Evolutionary conservation across 352 stramenopile genomes (phyloP).

Genomic region (Pythium brachiatum): DNA sequence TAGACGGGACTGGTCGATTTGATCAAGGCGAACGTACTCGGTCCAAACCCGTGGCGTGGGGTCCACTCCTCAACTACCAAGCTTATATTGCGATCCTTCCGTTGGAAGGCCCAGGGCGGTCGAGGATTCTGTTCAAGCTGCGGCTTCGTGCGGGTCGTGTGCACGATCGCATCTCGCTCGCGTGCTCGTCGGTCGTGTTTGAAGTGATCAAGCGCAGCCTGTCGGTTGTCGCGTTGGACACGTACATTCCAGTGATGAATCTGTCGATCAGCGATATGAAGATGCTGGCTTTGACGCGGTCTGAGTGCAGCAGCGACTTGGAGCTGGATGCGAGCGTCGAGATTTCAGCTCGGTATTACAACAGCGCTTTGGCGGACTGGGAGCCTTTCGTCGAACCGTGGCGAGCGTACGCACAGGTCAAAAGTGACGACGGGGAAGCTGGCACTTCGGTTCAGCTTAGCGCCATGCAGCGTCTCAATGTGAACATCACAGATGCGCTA

Average conservation of each 20-base stretch:
- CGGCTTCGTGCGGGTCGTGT: slow-evolving; percentile 69
- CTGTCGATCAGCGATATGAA: slow-evolving; percentile 85
- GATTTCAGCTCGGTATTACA: slow-evolving; percentile 86
- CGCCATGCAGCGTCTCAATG: slow-evolving; percentile 80
- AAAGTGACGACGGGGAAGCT: slow-evolving; percentile 46
- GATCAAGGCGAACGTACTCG: slow-evolving; percentile 32
- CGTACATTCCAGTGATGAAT: slow-evolving; percentile 90
- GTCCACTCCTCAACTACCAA: slow-evolving; percentile 75
- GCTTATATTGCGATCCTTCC: slow-evolving; percentile 54
- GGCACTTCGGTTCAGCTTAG: slow-evolving; percentile 76
- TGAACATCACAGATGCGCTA: slow-evolving; percentile 85
- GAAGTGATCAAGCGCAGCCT: slow-evolving; percentile 89
- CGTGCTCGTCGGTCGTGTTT: slow-evolving; percentile 79
- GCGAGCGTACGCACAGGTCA: slow-evolving; percentile 66
- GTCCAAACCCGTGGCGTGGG: slow-evolving; percentile 48
- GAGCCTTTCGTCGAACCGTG: slow-evolving; percentile 87
- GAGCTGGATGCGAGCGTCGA: slow-evolving; percentile 73
- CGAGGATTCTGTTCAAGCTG: slow-evolving; percentile 55
- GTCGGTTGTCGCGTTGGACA: slow-evolving; percentile 85
- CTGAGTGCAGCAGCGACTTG: slow-evolving; percentile 65
- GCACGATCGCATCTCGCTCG: slow-evolving; percentile 65
- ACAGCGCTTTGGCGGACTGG: slow-evolving; percentile 84
- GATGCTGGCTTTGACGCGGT: slow-evolving; percentile 63
- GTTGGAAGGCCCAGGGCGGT: slow-evolving; percentile 39
- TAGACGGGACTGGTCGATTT: slow-evolving; percentile 26